These are phyloP conservation scores for Diaporthe nobilis DNA, from an alignment of 2,329 filamentous ascomycete species.

Conservation along the genomic window DNA sequence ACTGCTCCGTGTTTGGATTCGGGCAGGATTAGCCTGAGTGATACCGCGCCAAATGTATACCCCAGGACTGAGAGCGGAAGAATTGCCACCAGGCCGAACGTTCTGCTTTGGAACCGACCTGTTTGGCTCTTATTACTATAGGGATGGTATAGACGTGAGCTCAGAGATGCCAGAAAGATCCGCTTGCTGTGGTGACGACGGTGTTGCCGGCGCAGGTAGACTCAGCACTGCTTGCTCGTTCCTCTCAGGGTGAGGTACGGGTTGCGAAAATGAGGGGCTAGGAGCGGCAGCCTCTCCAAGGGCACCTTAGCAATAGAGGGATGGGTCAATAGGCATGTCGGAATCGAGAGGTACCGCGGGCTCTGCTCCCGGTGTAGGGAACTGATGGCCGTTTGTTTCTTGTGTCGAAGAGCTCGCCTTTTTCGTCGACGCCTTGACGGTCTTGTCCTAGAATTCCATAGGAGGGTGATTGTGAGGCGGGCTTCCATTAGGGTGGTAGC, in stretches of 20 bases:
- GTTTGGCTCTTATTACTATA: neutral
- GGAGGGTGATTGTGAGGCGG: constrained; percentile 42
- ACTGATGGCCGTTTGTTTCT: rapidly evolving
- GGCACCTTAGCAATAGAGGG: neutral
- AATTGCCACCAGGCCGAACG: no score
- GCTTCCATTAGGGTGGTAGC: constrained; percentile 41
- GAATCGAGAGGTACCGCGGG: neutral
- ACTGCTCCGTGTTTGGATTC: neutral
- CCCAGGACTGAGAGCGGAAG: neutral
- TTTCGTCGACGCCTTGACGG: no score
- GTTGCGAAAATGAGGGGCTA: no score
- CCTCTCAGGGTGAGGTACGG: neutral
- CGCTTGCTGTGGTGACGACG: neutral
- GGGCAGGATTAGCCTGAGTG: neutral
- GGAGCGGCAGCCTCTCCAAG: no score
- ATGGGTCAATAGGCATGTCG: neutral
- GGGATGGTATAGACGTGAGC: neutral
- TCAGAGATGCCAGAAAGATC: neutral
- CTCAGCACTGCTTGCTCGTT: no score
- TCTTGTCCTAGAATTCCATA: constrained; percentile 32
- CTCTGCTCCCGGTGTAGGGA: neutral
- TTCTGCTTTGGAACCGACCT: neutral
- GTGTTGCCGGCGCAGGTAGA: neutral
- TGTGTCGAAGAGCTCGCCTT: neutral
- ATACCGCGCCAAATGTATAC: neutral